A percentile compares a stretch with the other conserved stretches of the same genome.
Evolutionary conservation across 768 basidiomycete species (phyloP).

Genomic region (Lactarius evosmus): DNA sequence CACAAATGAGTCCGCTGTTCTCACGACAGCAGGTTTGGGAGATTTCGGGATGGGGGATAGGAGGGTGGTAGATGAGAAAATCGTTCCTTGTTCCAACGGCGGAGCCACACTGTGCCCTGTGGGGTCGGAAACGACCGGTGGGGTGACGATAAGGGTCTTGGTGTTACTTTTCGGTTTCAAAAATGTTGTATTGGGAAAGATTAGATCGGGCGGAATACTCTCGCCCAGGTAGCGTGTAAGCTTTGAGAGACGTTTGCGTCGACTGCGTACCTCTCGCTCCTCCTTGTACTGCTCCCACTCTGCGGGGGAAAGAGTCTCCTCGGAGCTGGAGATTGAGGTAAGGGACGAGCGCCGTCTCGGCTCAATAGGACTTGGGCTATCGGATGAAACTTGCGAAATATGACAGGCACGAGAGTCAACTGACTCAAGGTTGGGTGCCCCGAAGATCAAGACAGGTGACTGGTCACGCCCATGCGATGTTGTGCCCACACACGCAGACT

Average conservation of each 20-base stretch:
- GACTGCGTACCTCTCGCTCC: conserved; percentile 8
- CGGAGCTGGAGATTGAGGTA: conserved; percentile 10
- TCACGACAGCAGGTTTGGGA: neutral
- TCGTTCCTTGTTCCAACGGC: neutral
- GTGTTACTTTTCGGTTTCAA: neutral
- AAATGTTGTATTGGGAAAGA: neutral
- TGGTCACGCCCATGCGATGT: too few relatives aligned
- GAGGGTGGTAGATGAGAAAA: neutral
- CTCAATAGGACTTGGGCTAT: neutral
- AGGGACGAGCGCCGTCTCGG: conserved; percentile 14
- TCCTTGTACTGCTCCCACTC: conserved; percentile 16
- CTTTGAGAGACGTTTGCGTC: conserved; percentile 26
- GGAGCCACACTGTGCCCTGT: neutral
- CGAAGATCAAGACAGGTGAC: neutral
- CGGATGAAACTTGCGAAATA: neutral
- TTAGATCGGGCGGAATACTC: conserved; percentile 17
- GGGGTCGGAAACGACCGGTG: neutral
- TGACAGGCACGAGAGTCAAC: neutral
- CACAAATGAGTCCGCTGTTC: conserved; percentile 4
- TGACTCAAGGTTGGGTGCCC: neutral
- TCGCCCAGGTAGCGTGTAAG: conserved; percentile 23
- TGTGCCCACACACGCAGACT: neutral
- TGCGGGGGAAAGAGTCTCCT: neutral
- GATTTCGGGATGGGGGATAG: neutral
- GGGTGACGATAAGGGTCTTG: neutral